Percentiles rank a stretch among this genome's conserved stretches.
phyloP scores from a whole-genome alignment of 352 stramenopile species.

The Globisporangium sylvaticum region DNA sequence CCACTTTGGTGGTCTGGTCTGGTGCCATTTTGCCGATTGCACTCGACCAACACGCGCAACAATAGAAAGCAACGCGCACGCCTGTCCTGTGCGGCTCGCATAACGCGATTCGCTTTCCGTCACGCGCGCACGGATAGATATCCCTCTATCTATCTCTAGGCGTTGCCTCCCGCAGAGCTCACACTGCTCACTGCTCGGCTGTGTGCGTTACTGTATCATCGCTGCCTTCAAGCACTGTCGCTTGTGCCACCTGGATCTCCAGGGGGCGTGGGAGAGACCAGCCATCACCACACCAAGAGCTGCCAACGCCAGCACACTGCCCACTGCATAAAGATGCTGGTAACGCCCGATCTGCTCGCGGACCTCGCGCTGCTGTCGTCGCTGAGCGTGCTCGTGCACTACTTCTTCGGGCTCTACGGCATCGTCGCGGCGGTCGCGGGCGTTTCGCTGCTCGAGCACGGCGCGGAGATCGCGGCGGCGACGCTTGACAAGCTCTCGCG shows the following conservation, averaged over 20 bases:
- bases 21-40: conserved; percentile 2
- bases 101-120: not conserved
- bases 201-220: not conserved
- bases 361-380: conserved; percentile 57
- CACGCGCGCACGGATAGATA: not conserved
- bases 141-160: not conserved
- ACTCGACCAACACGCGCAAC: not conserved
- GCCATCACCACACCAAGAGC: not conserved
- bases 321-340: not conserved
- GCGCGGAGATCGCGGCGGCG: conserved; percentile 8
- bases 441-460: conserved; percentile 38
- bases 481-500: conserved; percentile 1
- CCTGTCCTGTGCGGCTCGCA: not conserved
- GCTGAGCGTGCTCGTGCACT: conserved; percentile 62
- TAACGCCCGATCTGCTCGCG: conserved; percentile 32
- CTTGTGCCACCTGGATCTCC: conserved; percentile 1
- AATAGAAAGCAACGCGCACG: not conserved
- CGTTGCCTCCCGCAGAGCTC: not conserved
- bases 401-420: conserved; percentile 52
- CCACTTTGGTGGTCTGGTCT: not conserved
- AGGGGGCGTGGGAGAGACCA: conserved; percentile 5
- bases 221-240: not conserved
- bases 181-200: too few species aligned
- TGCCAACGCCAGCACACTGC: not conserved
- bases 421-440: conserved; percentile 37